Conservation (phyloP, 2,329 filamentous ascomycete species). For the Aspergillus sp. region DNA sequence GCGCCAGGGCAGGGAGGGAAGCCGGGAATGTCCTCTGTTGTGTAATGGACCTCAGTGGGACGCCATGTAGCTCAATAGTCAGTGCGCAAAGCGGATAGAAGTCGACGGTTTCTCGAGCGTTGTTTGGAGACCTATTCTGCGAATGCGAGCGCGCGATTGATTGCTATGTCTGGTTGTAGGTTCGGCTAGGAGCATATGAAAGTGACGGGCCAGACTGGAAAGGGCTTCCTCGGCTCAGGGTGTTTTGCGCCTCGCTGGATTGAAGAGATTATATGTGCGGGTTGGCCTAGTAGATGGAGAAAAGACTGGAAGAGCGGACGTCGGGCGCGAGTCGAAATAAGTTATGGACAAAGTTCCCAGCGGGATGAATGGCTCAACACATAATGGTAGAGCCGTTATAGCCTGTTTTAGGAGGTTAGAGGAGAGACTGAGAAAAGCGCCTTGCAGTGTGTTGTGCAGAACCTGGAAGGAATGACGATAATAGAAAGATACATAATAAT, state of each 20-base stretch:
- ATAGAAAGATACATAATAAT: conserved; percentile 22
- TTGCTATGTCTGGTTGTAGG: background rate
- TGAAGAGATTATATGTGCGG: background rate
- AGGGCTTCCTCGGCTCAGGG: background rate
- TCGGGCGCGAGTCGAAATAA: background rate
- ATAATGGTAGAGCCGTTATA: background rate
- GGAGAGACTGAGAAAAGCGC: background rate
- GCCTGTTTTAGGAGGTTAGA: background rate
- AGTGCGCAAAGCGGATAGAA: background rate
- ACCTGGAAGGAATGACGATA: conserved; percentile 1
- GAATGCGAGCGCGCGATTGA: background rate
- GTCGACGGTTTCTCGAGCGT: background rate
- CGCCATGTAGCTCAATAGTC: conserved; percentile 31
- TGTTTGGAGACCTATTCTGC: background rate
- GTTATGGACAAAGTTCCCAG: background rate
- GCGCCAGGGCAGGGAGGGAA: conserved; percentile 33
- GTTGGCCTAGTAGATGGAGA: conserved; percentile 1
- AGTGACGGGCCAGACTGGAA: background rate
- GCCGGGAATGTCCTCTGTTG: conserved; percentile 24
- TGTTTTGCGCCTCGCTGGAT: background rate
- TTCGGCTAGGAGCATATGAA: background rate
- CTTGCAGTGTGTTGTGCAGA: background rate
- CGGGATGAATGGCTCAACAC: background rate
- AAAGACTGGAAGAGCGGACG: background rate
- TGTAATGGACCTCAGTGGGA: conserved; percentile 25